A percentile compares a stretch with the other conserved stretches of the same genome.
Conservation (phyloP, 2,329 filamentous ascomycete species). For the Clonostachys byssicola region DNA sequence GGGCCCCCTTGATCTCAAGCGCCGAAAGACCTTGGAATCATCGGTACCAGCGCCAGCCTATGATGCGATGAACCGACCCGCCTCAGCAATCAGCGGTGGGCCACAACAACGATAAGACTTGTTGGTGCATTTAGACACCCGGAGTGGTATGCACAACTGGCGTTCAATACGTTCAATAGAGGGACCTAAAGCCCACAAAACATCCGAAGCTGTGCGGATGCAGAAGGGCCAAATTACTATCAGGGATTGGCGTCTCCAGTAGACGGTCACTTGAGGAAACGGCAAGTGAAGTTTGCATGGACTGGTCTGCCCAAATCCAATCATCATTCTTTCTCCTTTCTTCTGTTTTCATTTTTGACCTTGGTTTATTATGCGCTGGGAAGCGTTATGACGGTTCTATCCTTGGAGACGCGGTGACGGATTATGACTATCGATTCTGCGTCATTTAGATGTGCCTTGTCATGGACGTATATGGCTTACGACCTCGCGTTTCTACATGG, state of each 20-base stretch:
- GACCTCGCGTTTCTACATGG: constrained; percentile 34
- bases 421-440: constrained; percentile 28
- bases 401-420: constrained; percentile 25
- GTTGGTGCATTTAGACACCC: constrained; percentile 1
- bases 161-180: background rate
- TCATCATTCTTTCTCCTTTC: background rate
- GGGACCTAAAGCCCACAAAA: background rate
- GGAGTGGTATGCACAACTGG: constrained; percentile 1
- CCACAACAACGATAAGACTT: constrained; percentile 28
- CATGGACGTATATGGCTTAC: constrained; percentile 37
- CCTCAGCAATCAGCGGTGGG: constrained; percentile 37
- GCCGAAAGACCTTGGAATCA: constrained; percentile 71
- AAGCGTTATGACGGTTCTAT: constrained; percentile 16
- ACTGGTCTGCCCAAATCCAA: background rate
- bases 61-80: constrained; percentile 42
- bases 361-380: constrained; percentile 19
- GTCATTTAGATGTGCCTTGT: constrained; percentile 23
- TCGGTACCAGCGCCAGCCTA: constrained; percentile 45
- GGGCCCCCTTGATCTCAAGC: constrained; percentile 63
- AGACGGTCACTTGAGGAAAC: background rate
- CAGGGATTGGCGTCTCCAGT: background rate
- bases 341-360: constrained; percentile 8
- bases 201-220: too few species aligned
- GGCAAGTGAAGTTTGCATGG: background rate
- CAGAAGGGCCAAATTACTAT: background rate